Conservation (phyloP, 768 basidiomycete genomes). For the Pisolithus albus region DNA sequence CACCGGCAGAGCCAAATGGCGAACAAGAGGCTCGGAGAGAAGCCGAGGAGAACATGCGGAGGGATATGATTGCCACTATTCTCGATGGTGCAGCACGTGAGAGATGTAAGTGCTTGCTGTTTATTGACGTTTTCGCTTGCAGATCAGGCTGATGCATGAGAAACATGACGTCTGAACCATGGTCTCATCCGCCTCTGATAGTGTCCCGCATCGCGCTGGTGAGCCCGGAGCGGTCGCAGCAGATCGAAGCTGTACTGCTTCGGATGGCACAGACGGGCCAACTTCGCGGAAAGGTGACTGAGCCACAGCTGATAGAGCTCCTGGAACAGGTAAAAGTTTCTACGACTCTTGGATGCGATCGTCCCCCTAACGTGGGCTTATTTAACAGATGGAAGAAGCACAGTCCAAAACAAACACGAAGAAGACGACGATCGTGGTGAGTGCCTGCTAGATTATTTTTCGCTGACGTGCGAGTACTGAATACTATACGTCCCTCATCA, state of each 20-base stretch:
- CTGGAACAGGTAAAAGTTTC: constrained; percentile 66
- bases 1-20: constrained; percentile 38
- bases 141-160: neutral
- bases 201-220: constrained; percentile 86
- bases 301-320: constrained; percentile 76
- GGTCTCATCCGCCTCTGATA: constrained; percentile 24
- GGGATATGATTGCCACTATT: constrained; percentile 72
- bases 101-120: constrained; percentile 45
- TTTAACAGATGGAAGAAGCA: constrained; percentile 46
- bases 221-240: constrained; percentile 69
- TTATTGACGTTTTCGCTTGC: neutral
- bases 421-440: constrained; percentile 56
- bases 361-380: neutral
- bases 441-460: constrained; percentile 5
- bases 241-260: constrained; percentile 72
- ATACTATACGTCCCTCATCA: constrained; percentile 15
- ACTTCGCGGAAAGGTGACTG: constrained; percentile 66
- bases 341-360: neutral
- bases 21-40: constrained; percentile 50
- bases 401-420: constrained; percentile 42
- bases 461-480: constrained; percentile 1
- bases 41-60: constrained; percentile 69
- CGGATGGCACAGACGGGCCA: constrained; percentile 84
- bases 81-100: constrained; percentile 75
- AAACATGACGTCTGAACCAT: neutral